Evolutionary conservation across 2,329 filamentous ascomycete species (phyloP), one percentile per base, ranked within the genome.

Genomic region (Talaromyces albobiverticillius): DNA sequence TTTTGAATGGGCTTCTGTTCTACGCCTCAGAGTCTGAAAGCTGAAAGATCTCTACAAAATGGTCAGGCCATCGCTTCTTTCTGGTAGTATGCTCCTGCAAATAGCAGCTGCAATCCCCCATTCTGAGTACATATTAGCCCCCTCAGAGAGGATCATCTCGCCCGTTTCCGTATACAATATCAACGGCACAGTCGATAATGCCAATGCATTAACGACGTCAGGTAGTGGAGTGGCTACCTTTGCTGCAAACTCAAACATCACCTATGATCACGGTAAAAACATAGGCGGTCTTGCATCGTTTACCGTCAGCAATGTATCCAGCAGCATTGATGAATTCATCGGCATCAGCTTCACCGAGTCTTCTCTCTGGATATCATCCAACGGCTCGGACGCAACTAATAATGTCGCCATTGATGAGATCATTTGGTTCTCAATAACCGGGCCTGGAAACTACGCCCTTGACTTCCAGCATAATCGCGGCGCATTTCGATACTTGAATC

Each of bases 311-410:
- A 53, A 55, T 1, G 52, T 57, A 1, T 62, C 62, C 0, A 56
- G 59, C 0, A 56, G 10, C 4, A 13, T 3, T 13, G 40, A n/a
- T 3, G 67, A 65, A 9, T 69, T 66, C n/a, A 60, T 76, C 7
- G 72, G 72, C 4, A 55, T 76, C 7, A 71, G 67, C 3, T 76
- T 73, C 53, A 69, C 67, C 0, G 72, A 76, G 54, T 69, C 65
- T 2, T 67, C 58, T 22, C 58, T 79, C 1, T 83, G 77, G 77
- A 76, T 82, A 43, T 79, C 72, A 34, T 71, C 69, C 3, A 60
- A 71, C 25, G 71, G 65, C 7, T 71, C 73, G 55, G 79, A 81
- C 62, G 75, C 74, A 1, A 80, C 75, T 1, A 70, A 70, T 2
- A 73, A 78, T 48, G 67, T 69, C 4, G 76, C 74, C 0, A 70